Evolutionary conservation across 352 stramenopile genomes (phyloP).

Genomic region (Pythium rishiriense): DNA sequence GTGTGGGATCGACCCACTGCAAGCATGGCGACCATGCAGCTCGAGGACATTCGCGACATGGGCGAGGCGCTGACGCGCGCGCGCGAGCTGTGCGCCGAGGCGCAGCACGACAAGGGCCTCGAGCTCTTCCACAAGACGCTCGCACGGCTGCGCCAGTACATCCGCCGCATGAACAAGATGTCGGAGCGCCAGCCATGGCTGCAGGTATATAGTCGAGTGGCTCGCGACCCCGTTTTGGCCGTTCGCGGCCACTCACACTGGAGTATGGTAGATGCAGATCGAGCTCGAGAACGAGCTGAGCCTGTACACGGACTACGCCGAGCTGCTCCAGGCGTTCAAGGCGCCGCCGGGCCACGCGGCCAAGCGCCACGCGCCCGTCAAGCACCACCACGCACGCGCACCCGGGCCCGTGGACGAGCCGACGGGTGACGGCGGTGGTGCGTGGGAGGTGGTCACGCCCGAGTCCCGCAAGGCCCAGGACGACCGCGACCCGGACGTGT

Average conservation of each 20-base stretch:
- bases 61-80: constrained; percentile 61
- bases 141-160: constrained; percentile 55
- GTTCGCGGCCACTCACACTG: no score
- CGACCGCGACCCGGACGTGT: constrained; percentile 65
- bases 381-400: constrained; percentile 31
- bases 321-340: constrained; percentile 72
- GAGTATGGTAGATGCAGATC: constrained; percentile 73
- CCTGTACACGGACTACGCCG: constrained; percentile 75
- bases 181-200: constrained; percentile 79
- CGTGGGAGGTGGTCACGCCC: constrained; percentile 58
- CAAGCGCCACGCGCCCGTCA: constrained; percentile 15
- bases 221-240: no score
- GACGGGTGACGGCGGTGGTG: constrained; percentile 14
- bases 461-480: constrained; percentile 37
- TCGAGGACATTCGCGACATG: constrained; percentile 67
- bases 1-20: not conserved
- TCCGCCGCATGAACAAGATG: constrained; percentile 70
- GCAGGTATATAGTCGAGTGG: constrained; percentile 35
- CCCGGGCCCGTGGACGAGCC: constrained; percentile 29
- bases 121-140: constrained; percentile 62
- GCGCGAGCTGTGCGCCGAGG: constrained; percentile 58
- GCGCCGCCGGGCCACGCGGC: constrained; percentile 33
- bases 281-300: constrained; percentile 81
- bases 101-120: constrained; percentile 67
- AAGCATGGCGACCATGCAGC: constrained; percentile 47